Evolutionary conservation across 257 asterid genomes (phyloP).

Genomic region (Scutellaria galericulata): DNA sequence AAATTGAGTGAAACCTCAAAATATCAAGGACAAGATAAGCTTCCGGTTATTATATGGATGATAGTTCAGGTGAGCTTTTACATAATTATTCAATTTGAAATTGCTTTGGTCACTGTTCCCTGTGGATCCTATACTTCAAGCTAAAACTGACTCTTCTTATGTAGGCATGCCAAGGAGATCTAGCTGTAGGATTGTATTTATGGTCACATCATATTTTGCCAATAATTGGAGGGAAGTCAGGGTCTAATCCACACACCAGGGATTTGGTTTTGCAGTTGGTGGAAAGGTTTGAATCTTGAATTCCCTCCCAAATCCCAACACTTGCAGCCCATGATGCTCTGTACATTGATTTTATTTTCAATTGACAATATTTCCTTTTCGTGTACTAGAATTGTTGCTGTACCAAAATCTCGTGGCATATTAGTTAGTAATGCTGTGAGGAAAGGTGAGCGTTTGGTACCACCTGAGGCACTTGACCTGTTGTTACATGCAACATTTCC

Average conservation of each 20-base stretch:
- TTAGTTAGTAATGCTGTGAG: slow-evolving; percentile 72
- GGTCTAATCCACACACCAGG: slow-evolving; percentile 74
- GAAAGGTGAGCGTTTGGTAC: slow-evolving; percentile 82
- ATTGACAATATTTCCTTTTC: slow-evolving; percentile 22
- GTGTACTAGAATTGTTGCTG: slow-evolving; percentile 59
- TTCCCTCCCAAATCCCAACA: slow-evolving; percentile 14
- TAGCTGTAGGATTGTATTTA: slow-evolving; percentile 76
- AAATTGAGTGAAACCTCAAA: slow-evolving; percentile 60
- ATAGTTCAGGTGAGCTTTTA: slow-evolving; percentile 61
- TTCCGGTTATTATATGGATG: slow-evolving; percentile 75
- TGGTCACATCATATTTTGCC: slow-evolving; percentile 83
- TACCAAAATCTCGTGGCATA: slow-evolving; percentile 79
- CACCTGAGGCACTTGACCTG: slow-evolving; percentile 75
- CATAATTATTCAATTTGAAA: slow-evolving; percentile 1
- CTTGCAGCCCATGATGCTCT: neutral
- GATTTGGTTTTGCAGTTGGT: slow-evolving; percentile 82
- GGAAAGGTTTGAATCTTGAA: slow-evolving; percentile 63
- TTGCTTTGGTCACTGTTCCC: slow-evolving; percentile 19
- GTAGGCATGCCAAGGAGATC: slow-evolving; percentile 82
- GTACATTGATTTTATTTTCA: slow-evolving; percentile 5
- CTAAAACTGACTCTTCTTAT: slow-evolving; percentile 31
- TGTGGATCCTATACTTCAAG: slow-evolving; percentile 26
- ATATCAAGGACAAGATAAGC: slow-evolving; percentile 90
- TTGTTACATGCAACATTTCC: slow-evolving; percentile 76
- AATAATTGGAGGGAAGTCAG: slow-evolving; percentile 68